Percentiles rank a stretch among this genome's conserved stretches.
Evolutionary conservation across 2,329 filamentous ascomycete species (phyloP).

Genomic region (Acarospora socialis): DNA sequence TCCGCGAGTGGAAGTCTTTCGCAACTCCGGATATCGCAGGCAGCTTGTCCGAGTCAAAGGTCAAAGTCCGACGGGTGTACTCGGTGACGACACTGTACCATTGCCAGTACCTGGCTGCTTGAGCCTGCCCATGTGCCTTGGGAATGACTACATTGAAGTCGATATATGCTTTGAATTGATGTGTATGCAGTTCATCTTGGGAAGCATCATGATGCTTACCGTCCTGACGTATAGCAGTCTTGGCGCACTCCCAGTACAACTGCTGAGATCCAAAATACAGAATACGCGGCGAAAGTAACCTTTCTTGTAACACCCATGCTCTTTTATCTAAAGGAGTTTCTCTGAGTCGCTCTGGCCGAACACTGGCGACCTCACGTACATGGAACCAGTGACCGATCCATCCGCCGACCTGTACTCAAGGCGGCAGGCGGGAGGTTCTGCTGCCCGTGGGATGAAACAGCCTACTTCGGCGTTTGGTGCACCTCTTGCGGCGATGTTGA

Average conservation of each 20-base stretch:
- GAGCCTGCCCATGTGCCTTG: too few species aligned
- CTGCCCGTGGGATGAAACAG: background rate
- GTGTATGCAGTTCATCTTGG: background rate
- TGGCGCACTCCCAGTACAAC: conserved; percentile 3
- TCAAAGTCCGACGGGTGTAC: too few species aligned
- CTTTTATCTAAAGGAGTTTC: background rate
- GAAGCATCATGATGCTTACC: background rate
- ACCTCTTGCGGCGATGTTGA: conserved; percentile 8
- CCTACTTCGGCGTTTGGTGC: background rate
- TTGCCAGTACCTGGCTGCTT: too few species aligned
- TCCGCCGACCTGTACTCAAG: background rate
- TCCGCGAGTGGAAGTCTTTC: too few species aligned
- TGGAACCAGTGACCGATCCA: background rate
- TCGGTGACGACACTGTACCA: too few species aligned
- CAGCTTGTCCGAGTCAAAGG: too few species aligned
- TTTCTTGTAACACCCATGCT: conserved; percentile 3
- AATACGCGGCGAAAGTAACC: conserved; percentile 2
- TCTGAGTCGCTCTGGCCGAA: background rate
- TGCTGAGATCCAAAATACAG: conserved; percentile 5
- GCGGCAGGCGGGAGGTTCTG: background rate
- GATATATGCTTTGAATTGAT: too few species aligned
- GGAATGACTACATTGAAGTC: too few species aligned
- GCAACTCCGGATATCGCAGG: too few species aligned
- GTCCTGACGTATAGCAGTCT: background rate
- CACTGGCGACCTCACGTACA: background rate